A percentile compares a stretch with the other conserved stretches of the same genome.
phyloP scores from a whole-genome alignment of 2,329 filamentous ascomycete species.

The Ustulina deusta region DNA sequence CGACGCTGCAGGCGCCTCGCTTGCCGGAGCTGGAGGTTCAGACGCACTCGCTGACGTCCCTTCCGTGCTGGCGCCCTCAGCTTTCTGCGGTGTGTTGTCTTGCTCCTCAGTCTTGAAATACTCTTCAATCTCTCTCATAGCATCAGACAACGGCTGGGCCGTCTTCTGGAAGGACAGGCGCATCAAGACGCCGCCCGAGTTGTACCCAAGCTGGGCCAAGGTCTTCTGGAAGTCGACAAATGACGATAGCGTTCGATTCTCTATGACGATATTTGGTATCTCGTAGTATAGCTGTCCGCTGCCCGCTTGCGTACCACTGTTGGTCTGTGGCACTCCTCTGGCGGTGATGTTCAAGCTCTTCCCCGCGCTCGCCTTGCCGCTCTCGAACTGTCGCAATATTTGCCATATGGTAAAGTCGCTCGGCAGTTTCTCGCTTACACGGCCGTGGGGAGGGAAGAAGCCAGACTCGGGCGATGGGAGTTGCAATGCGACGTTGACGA shows the following conservation, averaged over 20 bases:
- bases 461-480: conserved; percentile 78
- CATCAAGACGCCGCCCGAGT: conserved; percentile 83
- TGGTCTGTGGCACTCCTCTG: conserved; percentile 76
- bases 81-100: conserved; percentile 25
- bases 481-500: conserved; percentile 89
- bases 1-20: conserved; percentile 34
- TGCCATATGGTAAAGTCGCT: conserved; percentile 92
- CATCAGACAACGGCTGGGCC: conserved; percentile 83
- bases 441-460: conserved; percentile 70
- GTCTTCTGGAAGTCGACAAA: conserved; percentile 91
- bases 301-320: conserved; percentile 63
- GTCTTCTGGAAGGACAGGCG: conserved; percentile 81
- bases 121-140: conserved; percentile 82
- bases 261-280: conserved; percentile 83
- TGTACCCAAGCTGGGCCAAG: conserved; percentile 86
- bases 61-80: conserved; percentile 2
- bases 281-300: conserved; percentile 89
- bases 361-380: conserved; percentile 71
- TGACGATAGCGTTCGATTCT: conserved; percentile 81
- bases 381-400: conserved; percentile 89
- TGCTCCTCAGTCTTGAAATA: conserved; percentile 73
- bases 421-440: conserved; percentile 85
- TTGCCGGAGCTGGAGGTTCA: conserved; percentile 35
- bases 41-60: conserved; percentile 31
- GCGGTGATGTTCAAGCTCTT: conserved; percentile 84